Conservation (phyloP, 805 yeast species). For the Spathaspora boniae region DNA sequence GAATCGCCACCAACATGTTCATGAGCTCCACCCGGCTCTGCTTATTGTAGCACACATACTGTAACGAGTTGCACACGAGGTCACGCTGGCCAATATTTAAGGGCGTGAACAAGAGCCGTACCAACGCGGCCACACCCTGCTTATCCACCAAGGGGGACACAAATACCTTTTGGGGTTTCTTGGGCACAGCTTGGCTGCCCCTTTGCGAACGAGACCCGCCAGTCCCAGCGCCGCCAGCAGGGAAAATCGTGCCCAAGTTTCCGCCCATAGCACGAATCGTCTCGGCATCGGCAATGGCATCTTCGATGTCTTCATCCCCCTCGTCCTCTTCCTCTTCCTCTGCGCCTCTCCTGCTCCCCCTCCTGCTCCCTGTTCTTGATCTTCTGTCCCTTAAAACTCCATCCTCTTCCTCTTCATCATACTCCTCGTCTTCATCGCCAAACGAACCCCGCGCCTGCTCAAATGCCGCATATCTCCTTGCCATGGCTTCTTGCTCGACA, state of each 20-base stretch:
- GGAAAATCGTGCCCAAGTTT: too few species aligned
- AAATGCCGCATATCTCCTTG: conserved; percentile 34
- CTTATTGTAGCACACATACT: conserved; percentile 67
- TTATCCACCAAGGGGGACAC: conserved; percentile 71
- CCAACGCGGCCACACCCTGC: conserved; percentile 67
- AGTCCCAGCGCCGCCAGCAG: too few species aligned
- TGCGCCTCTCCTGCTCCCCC: too few species aligned
- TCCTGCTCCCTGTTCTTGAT: conserved; percentile 1
- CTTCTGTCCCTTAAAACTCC: too few species aligned
- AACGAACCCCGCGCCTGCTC: conserved; percentile 18
- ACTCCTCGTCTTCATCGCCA: conserved; percentile 16
- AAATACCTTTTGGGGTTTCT: conserved; percentile 23
- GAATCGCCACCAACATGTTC: conserved; percentile 59
- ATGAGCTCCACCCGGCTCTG: conserved; percentile 76
- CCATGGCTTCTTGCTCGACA: conserved; percentile 52
- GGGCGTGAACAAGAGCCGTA: conserved; percentile 71
- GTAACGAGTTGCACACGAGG: conserved; percentile 59
- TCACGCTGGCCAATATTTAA: conserved; percentile 62
- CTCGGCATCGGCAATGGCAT: too few species aligned
- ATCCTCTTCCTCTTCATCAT: conserved; percentile 9
- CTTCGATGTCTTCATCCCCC: conserved; percentile 4
- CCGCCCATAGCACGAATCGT: too few species aligned
- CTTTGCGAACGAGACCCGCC: too few species aligned
- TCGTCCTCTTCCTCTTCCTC: conserved; percentile 4
- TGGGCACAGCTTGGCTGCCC: too few species aligned